These are phyloP conservation scores for Waltergamsia citrina DNA, from an alignment of 2,329 filamentous ascomycete genomes.

Conservation along the genomic window DNA sequence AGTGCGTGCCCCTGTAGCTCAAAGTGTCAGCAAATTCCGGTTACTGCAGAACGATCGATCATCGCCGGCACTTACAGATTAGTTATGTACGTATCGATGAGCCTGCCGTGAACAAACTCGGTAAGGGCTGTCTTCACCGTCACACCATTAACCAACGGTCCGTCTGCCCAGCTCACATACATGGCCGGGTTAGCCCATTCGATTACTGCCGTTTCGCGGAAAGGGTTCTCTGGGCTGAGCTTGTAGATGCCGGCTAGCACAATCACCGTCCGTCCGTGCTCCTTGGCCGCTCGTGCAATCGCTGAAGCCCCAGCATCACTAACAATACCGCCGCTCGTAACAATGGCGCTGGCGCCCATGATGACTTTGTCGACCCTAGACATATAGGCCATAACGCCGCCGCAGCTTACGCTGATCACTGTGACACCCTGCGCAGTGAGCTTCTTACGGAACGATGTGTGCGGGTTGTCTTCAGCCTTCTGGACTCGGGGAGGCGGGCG, in stretches of 20 bases:
- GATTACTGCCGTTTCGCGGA: slow-evolving; percentile 70
- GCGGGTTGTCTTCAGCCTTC: slow-evolving; percentile 26
- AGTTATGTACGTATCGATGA: slow-evolving; percentile 76
- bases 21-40: slow-evolving; percentile 3
- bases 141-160: slow-evolving; percentile 61
- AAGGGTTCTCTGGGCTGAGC: slow-evolving; percentile 81
- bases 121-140: slow-evolving; percentile 72
- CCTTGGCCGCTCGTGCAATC: slow-evolving; percentile 76
- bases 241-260: slow-evolving; percentile 90
- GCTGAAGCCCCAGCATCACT: slow-evolving; percentile 75
- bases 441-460: slow-evolving; percentile 61
- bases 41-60: background rate
- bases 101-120: slow-evolving; percentile 71
- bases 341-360: slow-evolving; percentile 75
- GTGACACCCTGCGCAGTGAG: slow-evolving; percentile 69
- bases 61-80: slow-evolving; percentile 44
- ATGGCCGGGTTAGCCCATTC: slow-evolving; percentile 78
- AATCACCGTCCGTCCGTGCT: slow-evolving; percentile 75
- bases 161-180: slow-evolving; percentile 70
- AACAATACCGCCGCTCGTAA: slow-evolving; percentile 80
- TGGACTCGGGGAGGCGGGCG: slow-evolving; percentile 30
- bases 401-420: slow-evolving; percentile 77
- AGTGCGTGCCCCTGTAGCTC: slow-evolving; percentile 49
- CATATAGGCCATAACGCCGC: slow-evolving; percentile 87
- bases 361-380: slow-evolving; percentile 93